These are phyloP conservation scores for Rutstroemia sp. DNA, from an alignment of 2,329 filamentous ascomycete species.

Conservation along the genomic window DNA sequence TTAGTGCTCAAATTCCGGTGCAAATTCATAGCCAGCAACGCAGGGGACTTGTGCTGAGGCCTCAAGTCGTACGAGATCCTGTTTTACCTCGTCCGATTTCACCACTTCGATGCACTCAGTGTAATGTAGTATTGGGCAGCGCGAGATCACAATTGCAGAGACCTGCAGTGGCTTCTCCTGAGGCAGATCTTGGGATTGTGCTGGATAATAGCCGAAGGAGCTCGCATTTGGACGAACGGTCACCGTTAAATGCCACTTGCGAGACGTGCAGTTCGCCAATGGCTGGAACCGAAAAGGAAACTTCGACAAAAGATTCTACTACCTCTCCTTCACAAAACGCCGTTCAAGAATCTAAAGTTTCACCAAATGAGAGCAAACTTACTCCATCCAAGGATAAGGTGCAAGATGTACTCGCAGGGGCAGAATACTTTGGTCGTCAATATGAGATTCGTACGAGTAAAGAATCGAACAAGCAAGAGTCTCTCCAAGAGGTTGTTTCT, in stretches of 20 bases:
- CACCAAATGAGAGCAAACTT: no score
- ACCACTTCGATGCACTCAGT: not conserved
- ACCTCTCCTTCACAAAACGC: no score
- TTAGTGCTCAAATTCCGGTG: slow-evolving; percentile 2
- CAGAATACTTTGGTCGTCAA: slow-evolving; percentile 1
- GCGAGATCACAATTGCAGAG: not conserved
- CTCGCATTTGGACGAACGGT: not conserved
- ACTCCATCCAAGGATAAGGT: not conserved
- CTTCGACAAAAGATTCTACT: no score
- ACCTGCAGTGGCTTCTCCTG: not conserved
- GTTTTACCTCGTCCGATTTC: not conserved
- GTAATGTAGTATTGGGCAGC: not conserved
- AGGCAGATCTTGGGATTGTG: not conserved
- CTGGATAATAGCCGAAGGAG: not conserved
- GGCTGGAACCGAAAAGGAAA: not conserved
- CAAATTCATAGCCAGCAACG: slow-evolving; percentile 4
- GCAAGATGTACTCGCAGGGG: not conserved
- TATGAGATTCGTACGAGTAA: not conserved
- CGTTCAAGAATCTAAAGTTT: no score
- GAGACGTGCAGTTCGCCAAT: not conserved
- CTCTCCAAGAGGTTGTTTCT: not conserved
- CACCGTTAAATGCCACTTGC: not conserved
- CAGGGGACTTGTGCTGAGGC: slow-evolving; percentile 2
- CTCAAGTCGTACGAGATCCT: not conserved
- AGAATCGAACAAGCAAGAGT: not conserved